These are phyloP conservation scores for Termitomyces titanicus DNA, from an alignment of 768 basidiomycete species.

Conservation along the genomic window DNA sequence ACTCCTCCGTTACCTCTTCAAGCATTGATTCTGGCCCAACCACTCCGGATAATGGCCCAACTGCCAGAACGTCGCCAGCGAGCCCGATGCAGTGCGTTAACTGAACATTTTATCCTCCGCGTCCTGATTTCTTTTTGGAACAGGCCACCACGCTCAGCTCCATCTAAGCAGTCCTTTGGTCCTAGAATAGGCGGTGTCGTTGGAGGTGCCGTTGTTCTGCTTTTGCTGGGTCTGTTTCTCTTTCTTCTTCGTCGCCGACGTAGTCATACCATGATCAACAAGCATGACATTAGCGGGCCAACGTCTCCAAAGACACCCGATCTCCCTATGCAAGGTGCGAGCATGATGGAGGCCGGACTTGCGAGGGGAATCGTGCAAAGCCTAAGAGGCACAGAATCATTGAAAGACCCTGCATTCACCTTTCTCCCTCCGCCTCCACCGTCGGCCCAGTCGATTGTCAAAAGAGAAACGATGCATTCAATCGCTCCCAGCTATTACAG, in stretches of 20 bases:
- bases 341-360: conserved; percentile 26
- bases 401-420: conserved; percentile 22
- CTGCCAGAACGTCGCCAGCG: background rate
- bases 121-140: background rate
- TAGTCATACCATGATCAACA: conserved; percentile 14
- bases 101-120: background rate
- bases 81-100: background rate
- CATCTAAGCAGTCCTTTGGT: background rate
- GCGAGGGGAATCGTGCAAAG: background rate
- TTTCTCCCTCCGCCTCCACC: conserved; percentile 17
- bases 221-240: conserved; percentile 18
- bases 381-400: conserved; percentile 2
- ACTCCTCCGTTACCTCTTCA: conserved; percentile 18
- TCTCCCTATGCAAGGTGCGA: conserved; percentile 30
- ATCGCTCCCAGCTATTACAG: conserved; percentile 39
- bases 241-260: conserved; percentile 21
- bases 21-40: background rate
- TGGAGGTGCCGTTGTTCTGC: conserved; percentile 23
- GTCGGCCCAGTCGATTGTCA: background rate
- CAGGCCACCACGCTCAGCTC: background rate
- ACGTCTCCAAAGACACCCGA: conserved; percentile 23
- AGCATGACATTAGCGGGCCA: conserved; percentile 20
- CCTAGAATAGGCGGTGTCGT: conserved; percentile 16
- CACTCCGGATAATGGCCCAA: background rate
- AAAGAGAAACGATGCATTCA: conserved; percentile 22